Conservation (phyloP, 495 filamentous ascomycete species). For the Achaetomiella virescens region DNA sequence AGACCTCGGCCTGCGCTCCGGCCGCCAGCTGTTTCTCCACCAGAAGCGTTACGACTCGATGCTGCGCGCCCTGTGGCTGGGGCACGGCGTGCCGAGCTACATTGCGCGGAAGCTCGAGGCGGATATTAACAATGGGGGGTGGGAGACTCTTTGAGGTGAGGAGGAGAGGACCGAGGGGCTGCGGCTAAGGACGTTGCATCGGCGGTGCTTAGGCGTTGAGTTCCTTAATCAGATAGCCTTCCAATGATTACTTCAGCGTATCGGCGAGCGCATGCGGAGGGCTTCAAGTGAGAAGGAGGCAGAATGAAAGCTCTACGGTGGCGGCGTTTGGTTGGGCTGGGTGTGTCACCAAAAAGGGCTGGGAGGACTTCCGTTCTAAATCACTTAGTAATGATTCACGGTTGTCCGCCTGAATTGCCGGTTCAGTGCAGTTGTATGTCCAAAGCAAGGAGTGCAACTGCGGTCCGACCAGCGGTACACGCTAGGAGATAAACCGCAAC, state of each 20-base stretch:
- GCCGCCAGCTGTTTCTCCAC: slow-evolving; percentile 82
- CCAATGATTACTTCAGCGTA: no score
- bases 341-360: no score
- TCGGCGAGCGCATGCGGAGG: background rate
- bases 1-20: slow-evolving; percentile 74
- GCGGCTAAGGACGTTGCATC: background rate
- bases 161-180: background rate
- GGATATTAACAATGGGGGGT: slow-evolving; percentile 93
- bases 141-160: slow-evolving; percentile 61
- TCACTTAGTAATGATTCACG: no score
- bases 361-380: no score
- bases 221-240: background rate
- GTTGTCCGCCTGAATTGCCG: no score
- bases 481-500: no score
- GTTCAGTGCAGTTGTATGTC: no score
- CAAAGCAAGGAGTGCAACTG: no score
- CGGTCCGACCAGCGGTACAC: no score
- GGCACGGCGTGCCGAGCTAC: slow-evolving; percentile 77
- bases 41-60: slow-evolving; percentile 89
- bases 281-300: background rate
- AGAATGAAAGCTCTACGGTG: no score
- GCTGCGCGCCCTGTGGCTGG: slow-evolving; percentile 78
- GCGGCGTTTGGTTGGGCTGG: no score
- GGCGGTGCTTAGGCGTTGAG: background rate
- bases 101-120: slow-evolving; percentile 86